Evolutionary conservation across 768 basidiomycete genomes (phyloP).

Genomic region (Mycena amicta): DNA sequence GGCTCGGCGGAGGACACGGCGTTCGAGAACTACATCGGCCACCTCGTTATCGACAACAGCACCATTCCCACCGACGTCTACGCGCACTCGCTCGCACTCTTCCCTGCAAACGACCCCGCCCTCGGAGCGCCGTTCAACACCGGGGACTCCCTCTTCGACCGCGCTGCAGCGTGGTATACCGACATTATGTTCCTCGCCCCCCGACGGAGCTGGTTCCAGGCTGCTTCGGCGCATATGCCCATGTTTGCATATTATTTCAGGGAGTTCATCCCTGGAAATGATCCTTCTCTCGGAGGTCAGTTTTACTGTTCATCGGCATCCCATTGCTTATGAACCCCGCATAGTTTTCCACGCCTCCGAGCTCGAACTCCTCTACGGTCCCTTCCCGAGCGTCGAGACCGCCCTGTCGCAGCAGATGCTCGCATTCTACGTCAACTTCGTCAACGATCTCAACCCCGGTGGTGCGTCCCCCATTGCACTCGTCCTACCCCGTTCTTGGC

Average conservation of each 20-base stretch:
- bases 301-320: background rate
- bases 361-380: slow-evolving; percentile 50
- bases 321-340: background rate
- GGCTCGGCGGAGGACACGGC: slow-evolving; percentile 42
- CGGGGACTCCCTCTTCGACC: slow-evolving; percentile 60
- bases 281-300: slow-evolving; percentile 50
- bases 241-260: slow-evolving; percentile 58
- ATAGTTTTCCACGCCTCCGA: slow-evolving; percentile 55
- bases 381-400: slow-evolving; percentile 43
- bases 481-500: too few species aligned
- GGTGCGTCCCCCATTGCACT: slow-evolving; percentile 33
- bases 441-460: slow-evolving; percentile 58
- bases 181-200: slow-evolving; percentile 59
- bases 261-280: slow-evolving; percentile 60
- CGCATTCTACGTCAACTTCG: slow-evolving; percentile 59
- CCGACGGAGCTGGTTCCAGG: slow-evolving; percentile 51
- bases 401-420: slow-evolving; percentile 50
- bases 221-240: slow-evolving; percentile 48
- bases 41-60: slow-evolving; percentile 55
- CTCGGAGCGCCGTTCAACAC: slow-evolving; percentile 58
- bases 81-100: slow-evolving; percentile 40
- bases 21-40: slow-evolving; percentile 50
- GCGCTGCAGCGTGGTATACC: slow-evolving; percentile 59
- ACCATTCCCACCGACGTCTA: slow-evolving; percentile 47
- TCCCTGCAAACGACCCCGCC: slow-evolving; percentile 50